Evolutionary conservation across 192 early-diverging fungal species (phyloP), one percentile per base, ranked within the genome.

Genomic region (Rhizophagus clarus): DNA sequence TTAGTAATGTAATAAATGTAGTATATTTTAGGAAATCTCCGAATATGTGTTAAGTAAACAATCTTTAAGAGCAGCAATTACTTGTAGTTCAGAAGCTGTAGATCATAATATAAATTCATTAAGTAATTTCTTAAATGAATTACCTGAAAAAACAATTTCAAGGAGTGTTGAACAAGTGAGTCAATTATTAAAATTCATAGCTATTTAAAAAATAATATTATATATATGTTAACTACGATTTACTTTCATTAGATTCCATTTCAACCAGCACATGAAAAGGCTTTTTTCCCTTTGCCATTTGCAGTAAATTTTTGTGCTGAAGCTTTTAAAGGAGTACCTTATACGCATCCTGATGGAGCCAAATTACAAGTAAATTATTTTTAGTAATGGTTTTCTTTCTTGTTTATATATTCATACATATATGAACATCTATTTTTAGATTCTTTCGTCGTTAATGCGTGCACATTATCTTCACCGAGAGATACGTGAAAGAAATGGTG

Each of bases 401-500:
- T 31, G 12, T 31, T 66, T 31, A 32, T 29, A 4, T 11, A 31
- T 31, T 32, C 17, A 31, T 31, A 15, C 11, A 17, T 14, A 6
- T 37, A 69, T 34, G 6, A 32, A 32, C 32, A 80, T 80, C 26
- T 20, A 28, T 51, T 29, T 51, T n/a, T 76, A 89, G 85, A 80
- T 93, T 9, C 82, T 97, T 29, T 90, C 94, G 3, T 95, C 94
- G 12, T 85, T 97, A 34, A 89, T 98, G 88, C 96, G 94, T 22
- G 89, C 91, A 78, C 88, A 94, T 79, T 97, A 89, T 84, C 84
- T 99, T n/a, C 97, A 99, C 84, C 94, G 96, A 62, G 97, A 99
- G 85, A 94, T 99, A 68, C 92, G 97, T 80, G 97, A 99, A 81
- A 96, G 95, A 88, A 96, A 96, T 81, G 97, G 97, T 34, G 97